Evolutionary conservation across 2,329 filamentous ascomycete species (phyloP), one percentile per base, ranked within the genome.

Genomic region (Thelonectria discophora): DNA sequence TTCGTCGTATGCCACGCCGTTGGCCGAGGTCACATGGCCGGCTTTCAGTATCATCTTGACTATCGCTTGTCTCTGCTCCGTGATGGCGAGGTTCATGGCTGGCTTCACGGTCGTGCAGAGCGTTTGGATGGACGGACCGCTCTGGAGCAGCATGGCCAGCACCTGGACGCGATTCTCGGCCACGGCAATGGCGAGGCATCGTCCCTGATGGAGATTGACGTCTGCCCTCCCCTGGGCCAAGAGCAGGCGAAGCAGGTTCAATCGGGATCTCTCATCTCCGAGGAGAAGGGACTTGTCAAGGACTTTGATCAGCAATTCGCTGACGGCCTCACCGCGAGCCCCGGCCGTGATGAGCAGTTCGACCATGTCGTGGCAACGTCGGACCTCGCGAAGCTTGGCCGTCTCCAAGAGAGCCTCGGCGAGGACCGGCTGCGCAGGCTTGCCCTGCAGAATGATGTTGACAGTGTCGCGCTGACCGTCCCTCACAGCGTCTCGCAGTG

Each of bases 401-500:
- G 58, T 34, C 13, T 54, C 30, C 7, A 12, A 4, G 12, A 55
- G 50, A 5, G 58, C 46, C 3, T 47, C 51, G 13, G 15, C 51
- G 24, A 60, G 51, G 10, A 45, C 18, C 5, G 39, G n/a, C 21
- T 21, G 15, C 4, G 50, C 20, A 13, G 58, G 58, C 11, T 37
- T 45, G 30, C 58, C 27, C 32, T 51, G 53, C 13, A 61, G 48
- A 46, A 56, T 40, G 11, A 40, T 47, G 10, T 43, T 42, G 9
- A 61, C 40, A 32, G 56, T 24, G n/a, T 60, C 53, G 6, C 27
- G 34, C 15, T 43, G 53, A 17, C 53, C 58, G 17, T 20, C 30
- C 32, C 46, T 37, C 12, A 60, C 52, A 7, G 58, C 52, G 5
- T 13, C 46, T 5, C 18, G 9, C 18, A 60, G 42, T 15, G 48